Percentiles rank a stretch among this genome's conserved stretches.
Evolutionary conservation across 2,329 filamentous ascomycete genomes (phyloP).

Genomic region (Ophiobolus disseminans): DNA sequence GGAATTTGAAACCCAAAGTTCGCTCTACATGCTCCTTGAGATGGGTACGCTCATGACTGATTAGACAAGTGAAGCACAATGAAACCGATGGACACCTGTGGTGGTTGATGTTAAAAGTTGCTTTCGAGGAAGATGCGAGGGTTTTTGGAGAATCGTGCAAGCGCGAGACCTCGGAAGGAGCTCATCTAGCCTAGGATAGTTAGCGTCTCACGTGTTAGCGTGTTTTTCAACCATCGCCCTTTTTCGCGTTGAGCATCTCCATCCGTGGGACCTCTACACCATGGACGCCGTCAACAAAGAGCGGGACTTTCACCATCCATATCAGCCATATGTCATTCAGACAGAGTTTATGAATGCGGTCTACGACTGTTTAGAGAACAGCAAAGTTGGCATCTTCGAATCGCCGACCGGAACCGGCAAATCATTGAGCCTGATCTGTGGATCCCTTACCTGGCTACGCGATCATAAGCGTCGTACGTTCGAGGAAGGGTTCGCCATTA

Average conservation of each 20-base stretch:
- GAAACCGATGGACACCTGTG: too few relatives aligned
- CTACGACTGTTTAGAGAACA: conserved; percentile 78
- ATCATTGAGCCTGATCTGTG: conserved; percentile 89
- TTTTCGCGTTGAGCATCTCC: background rate
- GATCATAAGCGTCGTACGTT: conserved; percentile 72
- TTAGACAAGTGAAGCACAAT: too few relatives aligned
- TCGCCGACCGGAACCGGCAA: conserved; percentile 95
- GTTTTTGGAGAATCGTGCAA: too few relatives aligned
- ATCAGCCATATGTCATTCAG: conserved; percentile 86
- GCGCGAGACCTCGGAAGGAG: too few relatives aligned
- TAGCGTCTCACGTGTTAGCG: conserved; percentile 1
- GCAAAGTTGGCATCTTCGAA: conserved; percentile 87
- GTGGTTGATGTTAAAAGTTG: too few relatives aligned
- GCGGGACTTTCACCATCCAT: conserved; percentile 82
- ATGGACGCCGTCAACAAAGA: conserved; percentile 24
- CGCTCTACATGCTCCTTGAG: too few relatives aligned
- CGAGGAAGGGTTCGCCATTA: conserved; percentile 60
- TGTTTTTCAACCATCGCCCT: too few relatives aligned
- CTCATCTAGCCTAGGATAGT: too few relatives aligned
- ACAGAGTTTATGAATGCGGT: conserved; percentile 84
- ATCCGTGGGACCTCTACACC: background rate
- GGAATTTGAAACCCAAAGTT: too few relatives aligned
- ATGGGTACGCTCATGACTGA: too few relatives aligned
- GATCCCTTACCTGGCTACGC: conserved; percentile 88
- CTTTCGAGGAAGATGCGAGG: too few relatives aligned